Base-by-base conservation (phyloP, 192 early-diverging fungal genomes). In the Rhizoclosmatium globosum region DNA sequence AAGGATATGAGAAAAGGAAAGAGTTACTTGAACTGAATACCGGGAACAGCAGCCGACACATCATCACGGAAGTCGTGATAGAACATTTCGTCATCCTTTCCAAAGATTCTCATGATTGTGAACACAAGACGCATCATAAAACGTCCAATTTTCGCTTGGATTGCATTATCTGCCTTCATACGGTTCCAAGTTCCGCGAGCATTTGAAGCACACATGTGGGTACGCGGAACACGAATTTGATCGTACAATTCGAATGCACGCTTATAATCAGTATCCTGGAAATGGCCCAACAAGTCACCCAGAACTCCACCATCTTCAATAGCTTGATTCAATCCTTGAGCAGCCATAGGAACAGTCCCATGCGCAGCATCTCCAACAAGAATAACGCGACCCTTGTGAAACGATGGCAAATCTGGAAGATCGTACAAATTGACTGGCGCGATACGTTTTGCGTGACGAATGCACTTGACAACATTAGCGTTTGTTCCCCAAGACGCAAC, bases 221-320 rank as follows among this genome's bases (percentile, higher is more conserved):
- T 69, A 9, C 68, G 38, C 41, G 31, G 31, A 13, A 47, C 17
- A 47, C 68, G 68, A 69, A 47, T 69, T 39, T 39, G 13, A 17
- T 69, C 68, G 31, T 69, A 69, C 68, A 69, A 17, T 31, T 69
- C 46, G 31, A 69, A 69, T 45, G 13, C 31, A 15, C 4, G 15
- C 45, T 39, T 21, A 23, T 17, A 39, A 69, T 69, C 68, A 4
- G 15, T 39, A 31, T 31, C 31, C 31, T 31, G 31, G 31, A 31
- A 31, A 31, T 31, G 31, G 31, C 31, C 31, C 15, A 77, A 23
- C 7, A 82, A 56, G 9, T 75, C 58, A 2, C 61, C 41, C 3
- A 82, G 64, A 3, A 81, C 71, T 11, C 71, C 81, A 2, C 41
- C 76, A 53, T 82, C 81, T 56, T 82, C 81, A 11, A 82, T 21